Evolutionary conservation across 129 eudicot genomes (phyloP), one percentile per base, ranked within the genome.

Genomic region (Pseudognaphalium luteoalbum): DNA sequence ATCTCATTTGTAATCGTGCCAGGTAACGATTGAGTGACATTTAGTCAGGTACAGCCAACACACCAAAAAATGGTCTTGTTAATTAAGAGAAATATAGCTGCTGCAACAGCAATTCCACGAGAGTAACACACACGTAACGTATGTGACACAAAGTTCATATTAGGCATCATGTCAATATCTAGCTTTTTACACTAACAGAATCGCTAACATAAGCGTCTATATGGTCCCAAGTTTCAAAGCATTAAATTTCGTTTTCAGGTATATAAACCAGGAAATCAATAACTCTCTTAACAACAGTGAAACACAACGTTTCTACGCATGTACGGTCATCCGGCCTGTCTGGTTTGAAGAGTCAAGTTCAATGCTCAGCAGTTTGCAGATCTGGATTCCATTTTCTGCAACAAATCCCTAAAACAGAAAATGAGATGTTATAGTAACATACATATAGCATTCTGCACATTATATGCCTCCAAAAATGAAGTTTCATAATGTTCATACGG

Each of bases 331-430:
- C 52, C 82, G 81, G 35, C 97, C 85, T 7, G 90, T 62, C 78
- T 87, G 85, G 73, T 77, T 91, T 16, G 93, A 86, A 54, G 97
- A 84, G 82, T 86, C 92, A 0, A 87, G 85, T 72, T 86, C 86
- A 37, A 37, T 83, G 81, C 64, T 88, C 88, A 56, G 74, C 86
- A 39, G 73, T 81, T 52, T 72, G 91, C 84, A 88, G 72, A 50
- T 84, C 86, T 28, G 84, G 81, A 66, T 79, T 78, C 89, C 86
- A 81, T 68, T 83, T 85, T 81, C 97, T 88, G 86, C 72, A 68
- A 37, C 50, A 29, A 56, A 25, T n/a, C 21, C 34, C 17, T 28
- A 56, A 17, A 69, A 61, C 6, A 30, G 32, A 63, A 63, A 12
- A 15, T 22, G n/a, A 28, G 67, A 62, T 22, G 9, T 29, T 9